Evolutionary conservation across 495 filamentous ascomycete species (phyloP), one percentile per base, ranked within the genome.

Genomic region (Aspergillus hancockii): DNA sequence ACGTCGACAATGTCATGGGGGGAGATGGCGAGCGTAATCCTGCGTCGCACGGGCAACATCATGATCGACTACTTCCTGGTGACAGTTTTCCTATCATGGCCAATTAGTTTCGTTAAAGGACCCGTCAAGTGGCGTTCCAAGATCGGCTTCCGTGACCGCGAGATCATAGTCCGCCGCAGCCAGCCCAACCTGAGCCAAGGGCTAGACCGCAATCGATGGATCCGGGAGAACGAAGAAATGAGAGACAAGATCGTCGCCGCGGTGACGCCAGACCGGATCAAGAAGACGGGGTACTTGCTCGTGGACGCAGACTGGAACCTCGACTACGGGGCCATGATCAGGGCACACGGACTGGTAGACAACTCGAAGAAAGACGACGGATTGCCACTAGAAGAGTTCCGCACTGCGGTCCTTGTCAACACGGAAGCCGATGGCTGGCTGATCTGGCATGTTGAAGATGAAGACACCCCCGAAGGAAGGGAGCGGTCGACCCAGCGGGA

Each of bases 261-360:
- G 3, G 85, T 92, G 3, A 79, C 84, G 3, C 80, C 83, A 12
- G 72, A 81, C 66, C 79, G 85, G 40, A 68, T 92, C 61, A 68
- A 73, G 62, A 92, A 90, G 76, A 93, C 91, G 22, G 90, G 90
- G 2, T 92, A 92, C 63, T 69, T 90, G 58, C 85, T 92, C 54
- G 85, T 92, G 71, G 88, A 89, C 62, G 82, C 79, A 55, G 84
- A 88, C 56, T 96, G 90, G 88, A 89, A 93, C 69, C 73, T 95
- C 57, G 90, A 93, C 67, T 95, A 90, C 77, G 70, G 68, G 19
- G 82, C 79, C 23, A 95, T 96, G 90, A 75, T 90, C 34, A 69
- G 73, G 32, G 89, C 89, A 1, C 85, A 87, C 23, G 75, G 72
- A 30, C 66, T 92, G 65, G 81, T 91, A 18, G 84, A 72, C 43